Evolutionary conservation across 768 basidiomycete genomes (phyloP).

Genomic region (Naganishia randhawae): DNA sequence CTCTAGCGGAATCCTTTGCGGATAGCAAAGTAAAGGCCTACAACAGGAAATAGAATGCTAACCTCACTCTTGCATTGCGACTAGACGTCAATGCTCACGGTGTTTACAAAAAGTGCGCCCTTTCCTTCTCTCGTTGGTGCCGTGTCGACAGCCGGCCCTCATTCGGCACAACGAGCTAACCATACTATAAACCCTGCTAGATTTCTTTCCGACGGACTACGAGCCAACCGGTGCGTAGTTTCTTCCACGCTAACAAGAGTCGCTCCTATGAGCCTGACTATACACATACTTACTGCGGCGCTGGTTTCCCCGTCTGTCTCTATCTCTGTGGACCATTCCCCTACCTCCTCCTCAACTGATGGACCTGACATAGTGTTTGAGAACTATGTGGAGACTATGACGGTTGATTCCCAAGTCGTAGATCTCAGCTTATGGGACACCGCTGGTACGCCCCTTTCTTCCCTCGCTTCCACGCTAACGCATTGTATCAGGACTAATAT

Average conservation of each 20-base stretch:
- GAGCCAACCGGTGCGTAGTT: conserved; percentile 44
- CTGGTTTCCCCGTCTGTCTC: background rate
- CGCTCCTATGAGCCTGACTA: too few species aligned
- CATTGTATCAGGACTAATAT: too few species aligned
- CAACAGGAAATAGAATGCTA: too few species aligned
- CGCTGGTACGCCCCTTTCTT: conserved; percentile 55
- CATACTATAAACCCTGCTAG: too few species aligned
- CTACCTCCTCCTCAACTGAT: conserved; percentile 63
- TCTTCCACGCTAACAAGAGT: too few species aligned
- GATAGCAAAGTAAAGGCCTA: too few species aligned
- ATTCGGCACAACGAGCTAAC: too few species aligned
- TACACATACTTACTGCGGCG: too few species aligned
- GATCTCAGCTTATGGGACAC: conserved; percentile 97
- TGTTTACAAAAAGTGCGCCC: conserved; percentile 59
- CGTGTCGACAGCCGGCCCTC: conserved; percentile 1
- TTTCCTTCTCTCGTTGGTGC: conserved; percentile 46
- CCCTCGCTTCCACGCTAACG: too few species aligned
- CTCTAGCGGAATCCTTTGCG: too few species aligned
- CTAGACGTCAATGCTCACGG: conserved; percentile 31
- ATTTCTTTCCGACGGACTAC: conserved; percentile 32
- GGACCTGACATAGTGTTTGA: conserved; percentile 72
- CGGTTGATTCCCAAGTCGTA: conserved; percentile 78
- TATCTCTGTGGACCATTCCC: background rate
- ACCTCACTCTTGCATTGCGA: too few species aligned
- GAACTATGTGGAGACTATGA: conserved; percentile 88